phyloP scores from a whole-genome alignment of 1,284 basidiomycete genomes.

The Cutaneotrichosporon sp. region DNA sequence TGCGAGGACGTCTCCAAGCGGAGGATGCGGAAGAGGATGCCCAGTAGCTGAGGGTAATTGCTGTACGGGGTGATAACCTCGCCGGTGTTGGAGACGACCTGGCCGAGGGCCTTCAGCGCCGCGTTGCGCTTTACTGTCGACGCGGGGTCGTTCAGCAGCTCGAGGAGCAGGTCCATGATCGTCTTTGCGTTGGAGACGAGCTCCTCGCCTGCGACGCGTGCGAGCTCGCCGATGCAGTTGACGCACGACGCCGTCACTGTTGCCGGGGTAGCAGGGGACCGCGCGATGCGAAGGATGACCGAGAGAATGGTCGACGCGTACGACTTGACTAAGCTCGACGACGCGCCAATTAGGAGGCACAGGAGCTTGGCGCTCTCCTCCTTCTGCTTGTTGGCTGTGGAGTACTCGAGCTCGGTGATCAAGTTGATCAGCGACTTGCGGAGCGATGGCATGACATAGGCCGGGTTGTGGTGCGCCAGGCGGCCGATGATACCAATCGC shows the following conservation, averaged over 20 bases:
- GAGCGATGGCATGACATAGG: constrained; percentile 97
- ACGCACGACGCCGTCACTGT: constrained; percentile 91
- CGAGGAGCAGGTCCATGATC: constrained; percentile 87
- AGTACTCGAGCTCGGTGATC: constrained; percentile 95
- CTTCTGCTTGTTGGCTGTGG: constrained; percentile 77
- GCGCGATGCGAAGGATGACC: constrained; percentile 73
- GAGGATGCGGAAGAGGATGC: constrained; percentile 81
- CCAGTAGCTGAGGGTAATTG: constrained; percentile 88
- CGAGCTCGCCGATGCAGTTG: constrained; percentile 91
- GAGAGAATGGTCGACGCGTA: constrained; percentile 96
- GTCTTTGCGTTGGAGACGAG: constrained; percentile 78
- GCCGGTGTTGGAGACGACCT: constrained; percentile 93
- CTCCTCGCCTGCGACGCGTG: constrained; percentile 92
- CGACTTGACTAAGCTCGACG: constrained; percentile 91
- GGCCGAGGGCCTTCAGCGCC: constrained; percentile 89
- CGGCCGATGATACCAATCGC: constrained; percentile 92
- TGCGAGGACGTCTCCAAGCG: constrained; percentile 75
- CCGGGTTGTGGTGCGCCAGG: constrained; percentile 92
- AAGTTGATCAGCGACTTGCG: constrained; percentile 96
- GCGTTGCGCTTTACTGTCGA: constrained; percentile 80
- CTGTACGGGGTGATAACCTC: constrained; percentile 91
- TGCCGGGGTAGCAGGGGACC: constrained; percentile 80
- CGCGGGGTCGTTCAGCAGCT: constrained; percentile 82
- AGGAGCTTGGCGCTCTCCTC: constrained; percentile 91
- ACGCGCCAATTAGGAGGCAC: constrained; percentile 83